Conservation (phyloP, 371 early-diverging fungal genomes). For the Mucor mucedo region DNA sequence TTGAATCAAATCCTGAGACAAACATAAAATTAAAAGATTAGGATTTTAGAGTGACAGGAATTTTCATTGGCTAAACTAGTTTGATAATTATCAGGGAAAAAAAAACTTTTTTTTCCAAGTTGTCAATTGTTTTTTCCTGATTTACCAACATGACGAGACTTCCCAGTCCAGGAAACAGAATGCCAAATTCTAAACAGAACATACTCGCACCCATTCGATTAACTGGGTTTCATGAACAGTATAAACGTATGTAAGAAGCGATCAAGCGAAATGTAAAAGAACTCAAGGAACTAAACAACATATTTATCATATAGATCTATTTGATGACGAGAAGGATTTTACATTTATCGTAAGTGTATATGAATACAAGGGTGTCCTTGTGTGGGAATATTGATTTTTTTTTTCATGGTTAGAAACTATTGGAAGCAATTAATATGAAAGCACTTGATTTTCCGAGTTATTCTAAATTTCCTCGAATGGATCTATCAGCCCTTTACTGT, state of each 20-base stretch:
- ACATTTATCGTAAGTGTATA: neutral
- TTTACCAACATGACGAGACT: neutral
- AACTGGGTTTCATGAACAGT: too few relatives aligned
- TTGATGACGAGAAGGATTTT: neutral
- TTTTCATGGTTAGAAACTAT: constrained; percentile 9
- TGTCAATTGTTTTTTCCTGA: neutral
- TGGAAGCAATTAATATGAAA: constrained; percentile 13
- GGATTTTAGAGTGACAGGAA: too few relatives aligned
- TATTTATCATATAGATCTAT: neutral
- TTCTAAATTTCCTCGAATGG: constrained; percentile 4
- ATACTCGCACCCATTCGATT: neutral
- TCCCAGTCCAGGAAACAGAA: neutral
- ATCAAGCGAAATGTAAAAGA: too few relatives aligned
- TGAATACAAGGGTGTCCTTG: neutral
- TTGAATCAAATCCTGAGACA: too few relatives aligned
- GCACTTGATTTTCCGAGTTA: constrained; percentile 8
- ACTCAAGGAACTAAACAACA: too few relatives aligned
- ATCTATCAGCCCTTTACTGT: constrained; percentile 20
- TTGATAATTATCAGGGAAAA: neutral
- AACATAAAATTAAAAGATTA: too few relatives aligned
- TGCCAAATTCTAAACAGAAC: neutral
- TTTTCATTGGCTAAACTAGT: neutral
- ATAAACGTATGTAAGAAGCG: too few relatives aligned
- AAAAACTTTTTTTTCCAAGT: neutral
- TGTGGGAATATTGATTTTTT: too few relatives aligned